Percentiles rank a stretch among this genome's conserved stretches.
phyloP scores from a whole-genome alignment of 306 rosid genomes.

The Vigna hirtella region DNA sequence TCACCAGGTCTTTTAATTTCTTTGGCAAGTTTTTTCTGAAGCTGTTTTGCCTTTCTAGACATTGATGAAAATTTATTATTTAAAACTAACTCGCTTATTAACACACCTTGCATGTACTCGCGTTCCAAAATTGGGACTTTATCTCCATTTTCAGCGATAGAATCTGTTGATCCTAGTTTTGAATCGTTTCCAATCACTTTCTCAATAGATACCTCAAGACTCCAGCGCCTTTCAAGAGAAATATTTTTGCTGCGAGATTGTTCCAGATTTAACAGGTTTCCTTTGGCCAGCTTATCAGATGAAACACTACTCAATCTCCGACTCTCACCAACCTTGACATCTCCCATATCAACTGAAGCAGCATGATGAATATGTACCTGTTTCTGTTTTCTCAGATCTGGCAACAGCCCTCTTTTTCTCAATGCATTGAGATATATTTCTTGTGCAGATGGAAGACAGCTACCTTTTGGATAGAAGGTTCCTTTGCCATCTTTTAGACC shows the following conservation, averaged over 20 bases:
- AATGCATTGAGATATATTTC: conserved; percentile 89
- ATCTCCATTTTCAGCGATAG: conserved; percentile 55
- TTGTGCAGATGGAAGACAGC: conserved; percentile 87
- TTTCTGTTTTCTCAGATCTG: conserved; percentile 83
- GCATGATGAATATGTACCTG: conserved; percentile 86
- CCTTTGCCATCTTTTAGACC: conserved; percentile 98
- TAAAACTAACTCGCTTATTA: conserved; percentile 87
- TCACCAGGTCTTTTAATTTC: conserved; percentile 94
- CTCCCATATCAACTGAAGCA: conserved; percentile 71
- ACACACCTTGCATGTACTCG: conserved; percentile 98
- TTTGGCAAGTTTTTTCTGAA: conserved; percentile 73
- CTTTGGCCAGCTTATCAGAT: conserved; percentile 66
- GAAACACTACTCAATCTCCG: conserved; percentile 63
- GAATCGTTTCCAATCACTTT: conserved; percentile 78
- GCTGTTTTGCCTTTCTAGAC: conserved; percentile 74
- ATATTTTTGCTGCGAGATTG: conserved; percentile 78
- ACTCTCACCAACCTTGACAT: conserved; percentile 65
- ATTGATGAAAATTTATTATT: conserved; percentile 67
- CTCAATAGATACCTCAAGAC: conserved; percentile 96
- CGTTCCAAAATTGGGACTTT: conserved; percentile 87
- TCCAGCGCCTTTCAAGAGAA: conserved; percentile 97
- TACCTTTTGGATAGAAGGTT: conserved; percentile 85
- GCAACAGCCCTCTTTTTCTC: conserved; percentile 92
- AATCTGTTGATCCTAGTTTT: conserved; percentile 56
- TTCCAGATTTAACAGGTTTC: conserved; percentile 78